A percentile compares a stretch with the other conserved stretches of the same genome.
phyloP scores from a whole-genome alignment of 257 asterid species.

The Rauvolfia tetraphylla region DNA sequence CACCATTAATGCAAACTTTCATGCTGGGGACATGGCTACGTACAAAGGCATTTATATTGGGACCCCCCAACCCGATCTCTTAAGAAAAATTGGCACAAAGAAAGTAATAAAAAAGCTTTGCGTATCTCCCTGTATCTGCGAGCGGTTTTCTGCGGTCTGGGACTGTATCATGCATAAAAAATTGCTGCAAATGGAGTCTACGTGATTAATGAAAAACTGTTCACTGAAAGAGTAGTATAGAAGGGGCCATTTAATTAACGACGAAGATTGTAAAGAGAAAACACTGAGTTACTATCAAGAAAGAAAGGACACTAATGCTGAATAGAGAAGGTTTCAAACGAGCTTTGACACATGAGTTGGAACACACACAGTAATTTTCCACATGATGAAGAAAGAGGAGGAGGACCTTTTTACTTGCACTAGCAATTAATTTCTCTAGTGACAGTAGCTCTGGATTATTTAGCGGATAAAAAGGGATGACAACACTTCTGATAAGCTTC shows the following conservation, averaged over 20 bases:
- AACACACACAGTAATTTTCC: not conserved
- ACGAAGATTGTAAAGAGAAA: not conserved
- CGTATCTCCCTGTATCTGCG: not conserved
- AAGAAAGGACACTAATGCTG: not conserved
- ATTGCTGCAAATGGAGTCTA: not conserved
- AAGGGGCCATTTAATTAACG: not conserved
- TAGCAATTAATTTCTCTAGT: not conserved
- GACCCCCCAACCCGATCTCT: not conserved
- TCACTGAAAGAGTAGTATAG: not conserved
- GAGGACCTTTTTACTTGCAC: too few relatives aligned
- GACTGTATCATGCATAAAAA: not conserved
- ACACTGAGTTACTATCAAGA: not conserved
- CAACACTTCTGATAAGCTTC: not conserved
- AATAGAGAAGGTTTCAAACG: not conserved
- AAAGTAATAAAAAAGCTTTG: not conserved
- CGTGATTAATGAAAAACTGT: not conserved
- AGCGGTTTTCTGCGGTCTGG: not conserved
- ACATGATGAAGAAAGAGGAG: not conserved
- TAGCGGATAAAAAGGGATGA: not conserved
- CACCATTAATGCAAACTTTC: conserved; percentile 18
- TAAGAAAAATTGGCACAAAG: not conserved
- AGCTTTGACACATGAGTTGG: not conserved
- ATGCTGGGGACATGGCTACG: conserved; percentile 7
- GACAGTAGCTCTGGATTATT: not conserved
- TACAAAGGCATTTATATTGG: conserved; percentile 11